These are phyloP conservation scores for Phylloporus scabripes DNA, from an alignment of 768 basidiomycete genomes.

Conservation along the genomic window DNA sequence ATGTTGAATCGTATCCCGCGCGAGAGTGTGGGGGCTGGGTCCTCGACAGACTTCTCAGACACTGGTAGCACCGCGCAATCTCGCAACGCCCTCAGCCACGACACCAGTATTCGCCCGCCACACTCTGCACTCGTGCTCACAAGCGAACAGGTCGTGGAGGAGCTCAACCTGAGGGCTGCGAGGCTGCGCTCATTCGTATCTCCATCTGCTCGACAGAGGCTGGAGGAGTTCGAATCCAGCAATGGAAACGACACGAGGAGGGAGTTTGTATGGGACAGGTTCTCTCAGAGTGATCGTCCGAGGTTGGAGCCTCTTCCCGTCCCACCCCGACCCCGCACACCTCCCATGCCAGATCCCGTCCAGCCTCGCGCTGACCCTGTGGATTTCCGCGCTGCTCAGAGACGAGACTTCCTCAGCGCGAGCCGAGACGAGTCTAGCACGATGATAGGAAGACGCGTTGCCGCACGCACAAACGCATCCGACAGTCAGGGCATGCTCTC, in stretches of 20 bases:
- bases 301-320: slow-evolving; percentile 8
- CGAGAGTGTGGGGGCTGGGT: slow-evolving; percentile 16
- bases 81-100: slow-evolving; percentile 10
- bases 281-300: slow-evolving; percentile 15
- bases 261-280: slow-evolving; percentile 19
- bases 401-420: slow-evolving; percentile 18
- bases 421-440: slow-evolving; percentile 29
- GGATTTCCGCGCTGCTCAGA: slow-evolving; percentile 14
- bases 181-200: slow-evolving; percentile 28
- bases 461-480: slow-evolving; percentile 25
- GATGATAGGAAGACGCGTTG: slow-evolving; percentile 33
- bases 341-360: slow-evolving; percentile 28
- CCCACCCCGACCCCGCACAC: slow-evolving; percentile 23
- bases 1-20: slow-evolving; percentile 38
- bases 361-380: slow-evolving; percentile 13
- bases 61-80: slow-evolving; percentile 6
- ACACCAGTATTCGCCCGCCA: slow-evolving; percentile 24
- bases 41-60: slow-evolving; percentile 3
- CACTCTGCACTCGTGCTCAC: slow-evolving; percentile 30
- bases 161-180: slow-evolving; percentile 25
- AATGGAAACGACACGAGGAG: slow-evolving; percentile 8
- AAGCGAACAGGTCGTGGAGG: slow-evolving; percentile 21
- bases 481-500: slow-evolving; percentile 15
- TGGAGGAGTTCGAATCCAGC: slow-evolving; percentile 28
- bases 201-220: slow-evolving; percentile 28